Percentiles rank a stretch among this genome's conserved stretches.
Evolutionary conservation across 2,329 filamentous ascomycete species (phyloP).

Genomic region (Cercospora sp.): DNA sequence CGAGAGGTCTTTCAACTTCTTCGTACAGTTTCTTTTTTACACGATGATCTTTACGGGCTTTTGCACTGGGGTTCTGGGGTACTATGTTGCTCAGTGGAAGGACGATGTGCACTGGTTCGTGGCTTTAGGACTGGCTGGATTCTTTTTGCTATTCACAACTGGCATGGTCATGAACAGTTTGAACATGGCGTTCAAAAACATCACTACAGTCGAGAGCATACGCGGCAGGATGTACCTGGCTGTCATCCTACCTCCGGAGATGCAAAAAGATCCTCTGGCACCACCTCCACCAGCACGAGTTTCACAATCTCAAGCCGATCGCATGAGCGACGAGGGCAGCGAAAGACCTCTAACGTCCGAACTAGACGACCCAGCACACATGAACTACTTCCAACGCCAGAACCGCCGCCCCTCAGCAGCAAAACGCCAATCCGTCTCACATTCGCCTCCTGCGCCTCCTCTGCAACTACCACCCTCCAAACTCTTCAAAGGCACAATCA

Average conservation of each 20-base stretch:
- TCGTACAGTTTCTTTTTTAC: slow-evolving; percentile 82
- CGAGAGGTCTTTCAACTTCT: slow-evolving; percentile 81
- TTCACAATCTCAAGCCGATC: slow-evolving; percentile 15
- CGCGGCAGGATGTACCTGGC: slow-evolving; percentile 68
- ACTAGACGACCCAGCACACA: slow-evolving; percentile 37
- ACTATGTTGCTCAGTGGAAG: slow-evolving; percentile 58
- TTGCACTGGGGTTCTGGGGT: slow-evolving; percentile 62
- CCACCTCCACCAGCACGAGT: slow-evolving; percentile 26
- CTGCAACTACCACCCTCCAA: slow-evolving; percentile 13
- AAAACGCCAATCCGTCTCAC: slow-evolving; percentile 9
- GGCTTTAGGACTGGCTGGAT: slow-evolving; percentile 62
- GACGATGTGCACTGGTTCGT: slow-evolving; percentile 64
- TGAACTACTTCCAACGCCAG: slow-evolving; percentile 35
- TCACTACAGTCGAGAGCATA: slow-evolving; percentile 82
- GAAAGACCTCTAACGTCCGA: slow-evolving; percentile 38
- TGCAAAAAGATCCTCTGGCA: slow-evolving; percentile 29
- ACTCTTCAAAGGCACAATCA: slow-evolving; percentile 51
- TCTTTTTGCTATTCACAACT: slow-evolving; percentile 79
- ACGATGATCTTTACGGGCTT: slow-evolving; percentile 66
- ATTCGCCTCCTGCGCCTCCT: slow-evolving; percentile 7
- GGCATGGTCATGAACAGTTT: slow-evolving; percentile 75
- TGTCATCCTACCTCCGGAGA: slow-evolving; percentile 61
- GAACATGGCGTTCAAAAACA: slow-evolving; percentile 69
- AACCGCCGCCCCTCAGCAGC: slow-evolving; percentile 21
- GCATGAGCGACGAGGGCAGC: slow-evolving; percentile 23